A percentile compares a stretch with the other conserved stretches of the same genome.
Conservation (phyloP, 768 basidiomycete species). For the Collybia nuda region DNA sequence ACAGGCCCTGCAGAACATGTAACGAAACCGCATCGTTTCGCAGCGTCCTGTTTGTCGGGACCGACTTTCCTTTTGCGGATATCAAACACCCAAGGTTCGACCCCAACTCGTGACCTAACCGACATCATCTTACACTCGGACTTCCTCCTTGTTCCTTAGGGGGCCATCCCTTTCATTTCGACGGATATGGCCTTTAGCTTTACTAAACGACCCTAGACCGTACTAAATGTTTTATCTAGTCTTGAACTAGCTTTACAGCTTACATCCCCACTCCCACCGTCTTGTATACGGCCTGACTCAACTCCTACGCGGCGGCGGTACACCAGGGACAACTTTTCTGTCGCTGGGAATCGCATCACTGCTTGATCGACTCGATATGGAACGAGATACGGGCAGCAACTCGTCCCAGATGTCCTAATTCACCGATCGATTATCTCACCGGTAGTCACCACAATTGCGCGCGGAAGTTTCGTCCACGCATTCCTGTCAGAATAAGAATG, state of each 20-base stretch:
- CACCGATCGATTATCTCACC: too few species aligned
- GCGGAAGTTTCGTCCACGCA: too few species aligned
- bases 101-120: slow-evolving; percentile 4
- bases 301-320: too few species aligned
- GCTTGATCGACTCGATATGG: too few species aligned
- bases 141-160: slow-evolving; percentile 25
- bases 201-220: not conserved
- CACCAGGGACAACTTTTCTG: too few species aligned
- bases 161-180: slow-evolving; percentile 20
- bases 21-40: not conserved
- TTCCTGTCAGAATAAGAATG: too few species aligned
- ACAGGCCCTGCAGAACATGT: not conserved
- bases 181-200: slow-evolving; percentile 2
- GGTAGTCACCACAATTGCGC: too few species aligned
- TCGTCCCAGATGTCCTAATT: too few species aligned
- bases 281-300: too few species aligned
- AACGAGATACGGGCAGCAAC: too few species aligned
- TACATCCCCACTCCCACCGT: not conserved
- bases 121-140: not conserved
- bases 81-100: not conserved
- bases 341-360: too few species aligned
- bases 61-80: slow-evolving; percentile 10
- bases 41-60: slow-evolving; percentile 3
- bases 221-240: not conserved
- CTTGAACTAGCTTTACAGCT: not conserved